Evolutionary conservation across 163 green algal genomes (phyloP), one percentile per base, ranked within the genome.

Genomic region (Chlamydomonas reinhardtii): DNA sequence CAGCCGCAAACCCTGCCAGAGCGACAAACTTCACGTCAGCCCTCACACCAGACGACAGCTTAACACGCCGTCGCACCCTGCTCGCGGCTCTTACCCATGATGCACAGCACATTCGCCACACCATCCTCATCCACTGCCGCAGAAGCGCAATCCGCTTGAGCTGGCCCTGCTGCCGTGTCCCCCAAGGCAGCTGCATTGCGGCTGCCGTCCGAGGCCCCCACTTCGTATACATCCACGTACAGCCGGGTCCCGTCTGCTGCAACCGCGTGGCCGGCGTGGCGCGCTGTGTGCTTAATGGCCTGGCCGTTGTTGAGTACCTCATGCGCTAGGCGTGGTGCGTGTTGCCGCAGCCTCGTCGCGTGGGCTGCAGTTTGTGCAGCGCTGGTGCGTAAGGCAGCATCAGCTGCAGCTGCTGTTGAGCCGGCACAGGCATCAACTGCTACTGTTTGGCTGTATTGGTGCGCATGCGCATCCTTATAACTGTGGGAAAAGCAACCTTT

Each of bases 1-100:
- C 87, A 37, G 90, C 90, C 35, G 87, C 90, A 87, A 91, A 91
- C 31, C 91, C 89, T 95, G 90, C 59, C 43, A 48, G 1, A 22
- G 22, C 59, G 3, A 27, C 2, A 27, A 2, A 25, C 56, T 64
- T 14, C 5, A 25, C 17, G 17, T 64, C 56, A 64, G 56, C 3
- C 8, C 20, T 25, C 2, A 14, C 12, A 3, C 56, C 56, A 64
- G 56, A 64, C 25, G 56, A 15, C 43, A n/a, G n/a, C n/a, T n/a
- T n/a, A n/a, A n/a, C n/a, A n/a, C n/a, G n/a, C n/a, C n/a, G n/a
- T n/a, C n/a, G n/a, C n/a, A 29, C 43, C 31, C 39, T 31, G 9
- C 22, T 34, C 8, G 24, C 29, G 15, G 39, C 24, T 39, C 84
- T 75, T 48, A 92, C 88, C 89, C 89, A 92, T 92, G 29, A 92